These are phyloP conservation scores for Fusarium solani-melongenae DNA, from an alignment of 2,329 filamentous ascomycete species.

Conservation along the genomic window DNA sequence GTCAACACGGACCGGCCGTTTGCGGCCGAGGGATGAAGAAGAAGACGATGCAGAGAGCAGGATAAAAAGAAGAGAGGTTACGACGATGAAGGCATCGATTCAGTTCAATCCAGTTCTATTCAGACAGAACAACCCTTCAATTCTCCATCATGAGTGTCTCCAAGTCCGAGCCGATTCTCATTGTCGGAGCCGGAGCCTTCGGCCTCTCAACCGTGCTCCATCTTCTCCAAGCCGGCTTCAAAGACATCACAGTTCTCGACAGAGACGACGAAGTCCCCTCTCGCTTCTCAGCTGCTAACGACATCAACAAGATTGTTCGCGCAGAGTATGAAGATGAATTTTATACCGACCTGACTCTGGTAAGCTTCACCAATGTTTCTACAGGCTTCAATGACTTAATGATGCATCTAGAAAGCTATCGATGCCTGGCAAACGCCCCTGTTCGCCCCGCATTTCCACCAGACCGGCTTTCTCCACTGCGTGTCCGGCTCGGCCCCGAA, in stretches of 20 bases:
- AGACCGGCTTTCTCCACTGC: slow-evolving; percentile 57
- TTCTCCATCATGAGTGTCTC: slow-evolving; percentile 28
- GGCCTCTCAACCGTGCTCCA: slow-evolving; percentile 62
- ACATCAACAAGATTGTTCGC: slow-evolving; percentile 71
- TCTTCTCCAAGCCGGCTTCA: slow-evolving; percentile 56
- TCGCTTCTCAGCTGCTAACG: slow-evolving; percentile 64
- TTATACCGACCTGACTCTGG: slow-evolving; percentile 65
- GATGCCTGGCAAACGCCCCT: slow-evolving; percentile 63
- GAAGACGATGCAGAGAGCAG: neutral
- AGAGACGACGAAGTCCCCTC: slow-evolving; percentile 54
- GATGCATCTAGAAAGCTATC: slow-evolving; percentile 55
- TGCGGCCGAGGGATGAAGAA: neutral
- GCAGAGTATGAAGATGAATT: slow-evolving; percentile 69
- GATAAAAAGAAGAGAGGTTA: neutral
- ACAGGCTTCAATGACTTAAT: neutral
- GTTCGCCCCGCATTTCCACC: slow-evolving; percentile 63
- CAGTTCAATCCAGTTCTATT: neutral
- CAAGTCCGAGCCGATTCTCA: slow-evolving; percentile 45
- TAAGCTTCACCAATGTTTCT: slow-evolving; percentile 39
- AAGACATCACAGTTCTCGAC: slow-evolving; percentile 60
- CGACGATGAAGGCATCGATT: neutral
- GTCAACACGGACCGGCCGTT: neutral
- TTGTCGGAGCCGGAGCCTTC: slow-evolving; percentile 60
- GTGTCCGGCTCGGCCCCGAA: slow-evolving; percentile 59
- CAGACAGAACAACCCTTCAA: neutral